These are phyloP conservation scores for Sisymbrium irio DNA, from an alignment of 345 rosid genomes.

Conservation along the genomic window DNA sequence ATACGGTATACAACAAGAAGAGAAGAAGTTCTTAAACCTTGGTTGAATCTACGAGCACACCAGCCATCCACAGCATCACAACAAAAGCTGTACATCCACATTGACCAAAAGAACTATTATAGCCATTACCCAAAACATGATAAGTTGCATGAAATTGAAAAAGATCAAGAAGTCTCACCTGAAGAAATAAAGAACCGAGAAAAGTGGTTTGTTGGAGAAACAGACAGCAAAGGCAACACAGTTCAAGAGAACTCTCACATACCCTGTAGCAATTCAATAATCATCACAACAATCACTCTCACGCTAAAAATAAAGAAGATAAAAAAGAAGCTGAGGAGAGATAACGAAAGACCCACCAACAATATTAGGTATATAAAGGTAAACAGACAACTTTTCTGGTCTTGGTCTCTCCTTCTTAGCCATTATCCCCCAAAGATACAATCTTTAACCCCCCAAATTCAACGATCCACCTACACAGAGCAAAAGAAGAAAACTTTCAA, in stretches of 20 bases:
- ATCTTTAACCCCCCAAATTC: not conserved
- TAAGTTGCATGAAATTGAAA: not conserved
- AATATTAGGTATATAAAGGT: conserved; percentile 86
- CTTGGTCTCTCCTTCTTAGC: conserved; percentile 57
- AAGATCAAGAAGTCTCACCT: conserved; percentile 41
- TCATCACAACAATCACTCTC: conserved; percentile 14
- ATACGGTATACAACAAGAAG: not conserved
- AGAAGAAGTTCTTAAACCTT: conserved; percentile 45
- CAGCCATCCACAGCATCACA: conserved; percentile 98
- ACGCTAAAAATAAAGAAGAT: not conserved
- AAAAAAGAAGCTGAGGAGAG: not conserved
- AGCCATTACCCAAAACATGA: conserved; percentile 2
- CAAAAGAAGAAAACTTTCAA: not conserved
- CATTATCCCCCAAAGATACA: conserved; percentile 34
- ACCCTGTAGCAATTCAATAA: conserved; percentile 47
- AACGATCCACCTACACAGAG: conserved; percentile 28
- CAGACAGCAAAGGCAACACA: conserved; percentile 81
- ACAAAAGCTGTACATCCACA: conserved; percentile 64
- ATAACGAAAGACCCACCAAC: conserved; percentile 62
- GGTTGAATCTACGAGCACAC: conserved; percentile 97
- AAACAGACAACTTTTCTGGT: conserved; percentile 63
- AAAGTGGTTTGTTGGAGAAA: conserved; percentile 75
- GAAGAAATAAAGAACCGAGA: conserved; percentile 71
- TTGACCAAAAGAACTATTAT: conserved; percentile 7
- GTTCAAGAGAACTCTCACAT: conserved; percentile 76